Percentiles rank a stretch among this genome's conserved stretches.
Evolutionary conservation across 2,329 filamentous ascomycete species (phyloP).

Genomic region (Claviceps citrina): DNA sequence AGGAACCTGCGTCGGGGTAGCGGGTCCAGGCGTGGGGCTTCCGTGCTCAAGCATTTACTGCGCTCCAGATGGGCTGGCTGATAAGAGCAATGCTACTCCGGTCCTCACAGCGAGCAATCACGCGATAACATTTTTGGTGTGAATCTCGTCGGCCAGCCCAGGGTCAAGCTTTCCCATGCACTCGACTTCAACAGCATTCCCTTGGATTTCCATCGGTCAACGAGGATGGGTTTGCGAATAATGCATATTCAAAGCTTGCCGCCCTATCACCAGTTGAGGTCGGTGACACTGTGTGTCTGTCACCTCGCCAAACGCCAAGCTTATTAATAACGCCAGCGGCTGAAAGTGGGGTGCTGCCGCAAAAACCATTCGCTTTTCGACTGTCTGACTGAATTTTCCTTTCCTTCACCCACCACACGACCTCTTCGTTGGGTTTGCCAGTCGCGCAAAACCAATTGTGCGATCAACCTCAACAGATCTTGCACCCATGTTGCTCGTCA

Average conservation of each 20-base stretch:
- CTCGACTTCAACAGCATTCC: no score
- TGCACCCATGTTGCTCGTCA: not conserved
- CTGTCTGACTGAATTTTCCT: not conserved
- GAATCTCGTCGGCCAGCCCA: no score
- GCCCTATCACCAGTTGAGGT: no score
- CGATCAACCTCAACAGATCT: not conserved
- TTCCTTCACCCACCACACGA: not conserved
- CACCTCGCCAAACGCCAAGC: not conserved
- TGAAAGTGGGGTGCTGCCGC: not conserved
- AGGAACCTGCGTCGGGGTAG: not conserved
- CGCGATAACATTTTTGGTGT: no score
- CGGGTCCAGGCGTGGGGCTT: not conserved
- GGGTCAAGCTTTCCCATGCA: no score
- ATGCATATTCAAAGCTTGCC: no score
- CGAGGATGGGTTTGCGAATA: no score
- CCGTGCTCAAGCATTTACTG: not conserved
- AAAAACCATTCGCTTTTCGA: not conserved
- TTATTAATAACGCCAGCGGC: not conserved
- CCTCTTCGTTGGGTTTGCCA: not conserved
- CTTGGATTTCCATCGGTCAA: no score
- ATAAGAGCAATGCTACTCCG: no score
- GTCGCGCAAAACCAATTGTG: not conserved
- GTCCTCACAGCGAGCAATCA: no score
- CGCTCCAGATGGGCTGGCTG: not conserved
- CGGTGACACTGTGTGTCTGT: no score